Conservation (phyloP, 2,329 filamentous ascomycete genomes). For the Pestalotiopsis sp. region DNA sequence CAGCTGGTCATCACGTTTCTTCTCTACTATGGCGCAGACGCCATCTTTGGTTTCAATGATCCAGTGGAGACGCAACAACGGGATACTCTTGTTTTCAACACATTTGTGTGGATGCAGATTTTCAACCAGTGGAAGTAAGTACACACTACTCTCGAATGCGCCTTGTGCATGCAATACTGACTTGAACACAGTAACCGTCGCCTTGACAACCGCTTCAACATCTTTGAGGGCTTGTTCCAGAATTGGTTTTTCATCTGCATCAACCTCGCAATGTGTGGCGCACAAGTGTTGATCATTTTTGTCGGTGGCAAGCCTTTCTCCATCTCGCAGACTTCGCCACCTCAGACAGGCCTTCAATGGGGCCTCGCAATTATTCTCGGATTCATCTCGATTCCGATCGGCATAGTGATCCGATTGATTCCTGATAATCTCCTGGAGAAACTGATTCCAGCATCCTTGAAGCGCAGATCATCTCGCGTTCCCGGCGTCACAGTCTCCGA, state of each 20-base stretch:
- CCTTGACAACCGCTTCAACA: conserved; percentile 92
- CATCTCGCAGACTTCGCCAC: conserved; percentile 55
- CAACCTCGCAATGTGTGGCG: conserved; percentile 83
- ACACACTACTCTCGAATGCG: background rate
- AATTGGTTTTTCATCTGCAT: conserved; percentile 92
- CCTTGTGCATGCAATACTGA: conserved; percentile 22
- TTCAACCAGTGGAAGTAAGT: conserved; percentile 95
- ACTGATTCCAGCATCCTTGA: conserved; percentile 56
- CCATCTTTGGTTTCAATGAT: conserved; percentile 56
- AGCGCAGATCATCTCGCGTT: conserved; percentile 46
- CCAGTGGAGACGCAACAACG: conserved; percentile 50
- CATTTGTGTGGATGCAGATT: conserved; percentile 99
- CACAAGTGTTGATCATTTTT: conserved; percentile 88
- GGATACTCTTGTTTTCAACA: conserved; percentile 90
- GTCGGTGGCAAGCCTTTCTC: conserved; percentile 82
- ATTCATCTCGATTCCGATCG: conserved; percentile 82
- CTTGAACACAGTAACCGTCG: conserved; percentile 70
- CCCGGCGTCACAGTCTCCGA: conserved; percentile 65
- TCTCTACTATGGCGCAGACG: conserved; percentile 74
- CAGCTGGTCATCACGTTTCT: conserved; percentile 81
- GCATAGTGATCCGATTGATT: conserved; percentile 77
- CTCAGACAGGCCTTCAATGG: conserved; percentile 78
- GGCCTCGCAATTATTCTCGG: conserved; percentile 84
- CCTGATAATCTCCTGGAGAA: conserved; percentile 70
- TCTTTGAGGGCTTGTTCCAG: conserved; percentile 83